phyloP scores from a whole-genome alignment of 2,329 filamentous ascomycete species.

The Sclerotinia borealis region DNA sequence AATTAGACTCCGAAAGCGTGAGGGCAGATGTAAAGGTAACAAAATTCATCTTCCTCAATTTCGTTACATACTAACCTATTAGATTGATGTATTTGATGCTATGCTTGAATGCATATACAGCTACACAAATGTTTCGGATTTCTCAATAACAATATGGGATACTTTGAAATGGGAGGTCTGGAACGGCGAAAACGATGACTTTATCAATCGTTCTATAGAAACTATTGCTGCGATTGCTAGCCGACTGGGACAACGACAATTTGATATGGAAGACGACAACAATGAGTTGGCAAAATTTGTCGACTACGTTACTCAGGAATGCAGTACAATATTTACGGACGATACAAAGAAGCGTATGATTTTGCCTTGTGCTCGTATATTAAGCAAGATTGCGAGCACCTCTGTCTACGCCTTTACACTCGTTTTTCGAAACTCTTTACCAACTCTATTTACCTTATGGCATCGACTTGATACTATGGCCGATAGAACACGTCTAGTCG shows the following conservation, averaged over 20 bases:
- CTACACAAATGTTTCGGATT: constrained; percentile 22
- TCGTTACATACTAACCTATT: constrained; percentile 17
- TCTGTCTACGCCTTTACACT: constrained; percentile 6
- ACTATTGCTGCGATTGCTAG: constrained; percentile 22
- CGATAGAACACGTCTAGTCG: constrained; percentile 20
- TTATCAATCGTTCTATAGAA: constrained; percentile 24
- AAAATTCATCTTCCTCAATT: neutral
- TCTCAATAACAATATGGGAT: constrained; percentile 30
- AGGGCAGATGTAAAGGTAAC: constrained; percentile 29
- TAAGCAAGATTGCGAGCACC: constrained; percentile 10
- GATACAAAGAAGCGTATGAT: constrained; percentile 12
- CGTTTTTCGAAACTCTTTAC: neutral
- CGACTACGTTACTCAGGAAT: constrained; percentile 13
- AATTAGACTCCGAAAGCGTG: constrained; percentile 25
- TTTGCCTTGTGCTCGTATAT: constrained; percentile 9
- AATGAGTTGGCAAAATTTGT: constrained; percentile 14
- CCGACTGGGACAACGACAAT: constrained; percentile 1
- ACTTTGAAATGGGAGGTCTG: constrained; percentile 32
- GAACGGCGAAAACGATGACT: constrained; percentile 31
- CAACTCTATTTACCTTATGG: constrained; percentile 4
- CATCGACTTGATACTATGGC: neutral
- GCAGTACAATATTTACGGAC: constrained; percentile 2
- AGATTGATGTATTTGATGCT: constrained; percentile 28
- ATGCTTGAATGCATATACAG: constrained; percentile 17
- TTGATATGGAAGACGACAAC: constrained; percentile 9